Evolutionary conservation across 2,329 filamentous ascomycete species (phyloP).

Genomic region (Ceratocystis huliohia): DNA sequence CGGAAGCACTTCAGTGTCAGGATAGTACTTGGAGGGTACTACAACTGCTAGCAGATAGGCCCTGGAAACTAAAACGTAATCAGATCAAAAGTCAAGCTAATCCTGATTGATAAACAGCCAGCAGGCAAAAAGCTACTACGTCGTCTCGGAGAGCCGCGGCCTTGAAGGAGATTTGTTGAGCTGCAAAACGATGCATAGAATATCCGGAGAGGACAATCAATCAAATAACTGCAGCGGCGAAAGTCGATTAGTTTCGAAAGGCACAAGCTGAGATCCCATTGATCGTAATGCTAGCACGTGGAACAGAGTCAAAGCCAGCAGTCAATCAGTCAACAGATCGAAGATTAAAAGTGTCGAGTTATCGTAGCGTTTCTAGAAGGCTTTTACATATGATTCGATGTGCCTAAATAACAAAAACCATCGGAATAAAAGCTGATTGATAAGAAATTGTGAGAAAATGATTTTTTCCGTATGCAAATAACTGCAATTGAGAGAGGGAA

Average conservation of each 20-base stretch:
- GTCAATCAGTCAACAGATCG: background rate
- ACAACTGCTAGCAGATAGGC: background rate
- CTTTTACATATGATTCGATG: background rate
- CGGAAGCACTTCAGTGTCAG: background rate
- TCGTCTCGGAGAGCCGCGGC: background rate
- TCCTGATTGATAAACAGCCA: constrained; percentile 20
- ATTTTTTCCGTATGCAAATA: background rate
- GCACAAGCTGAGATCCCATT: constrained; percentile 19
- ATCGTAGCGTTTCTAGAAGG: background rate
- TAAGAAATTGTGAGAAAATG: background rate
- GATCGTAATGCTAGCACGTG: constrained; percentile 4
- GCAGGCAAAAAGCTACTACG: background rate
- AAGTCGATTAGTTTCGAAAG: constrained; percentile 17
- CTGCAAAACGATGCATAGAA: background rate
- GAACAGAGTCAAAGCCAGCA: background rate
- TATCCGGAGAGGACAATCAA: constrained; percentile 13
- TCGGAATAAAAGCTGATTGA: constrained; percentile 13
- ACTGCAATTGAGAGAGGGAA: background rate
- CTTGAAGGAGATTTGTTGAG: background rate
- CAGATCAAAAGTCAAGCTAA: constrained; percentile 13
- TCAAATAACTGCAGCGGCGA: constrained; percentile 20
- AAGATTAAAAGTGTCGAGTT: background rate
- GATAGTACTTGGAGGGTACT: constrained; percentile 15
- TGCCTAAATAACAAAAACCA: background rate
- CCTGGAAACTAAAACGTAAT: constrained; percentile 9